Evolutionary conservation across 2,329 filamentous ascomycete genomes (phyloP).

Genomic region (Cercospora sp.): DNA sequence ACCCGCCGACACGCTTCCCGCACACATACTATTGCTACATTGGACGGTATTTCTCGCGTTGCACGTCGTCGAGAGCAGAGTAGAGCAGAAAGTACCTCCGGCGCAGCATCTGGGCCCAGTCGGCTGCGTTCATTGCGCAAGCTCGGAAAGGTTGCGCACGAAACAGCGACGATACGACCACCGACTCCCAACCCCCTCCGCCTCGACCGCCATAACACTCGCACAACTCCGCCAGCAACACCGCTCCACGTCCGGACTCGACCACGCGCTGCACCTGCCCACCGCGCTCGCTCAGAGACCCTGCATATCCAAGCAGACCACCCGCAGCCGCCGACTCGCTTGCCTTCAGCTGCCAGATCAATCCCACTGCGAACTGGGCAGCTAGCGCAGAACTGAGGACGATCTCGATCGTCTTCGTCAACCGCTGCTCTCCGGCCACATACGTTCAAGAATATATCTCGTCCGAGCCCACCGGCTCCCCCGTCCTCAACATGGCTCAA

Average conservation of each 20-base stretch:
- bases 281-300: conserved; percentile 10
- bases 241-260: neutral
- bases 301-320: conserved; percentile 14
- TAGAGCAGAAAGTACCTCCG: neutral
- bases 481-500: conserved; percentile 37
- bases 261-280: neutral
- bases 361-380: neutral
- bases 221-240: neutral
- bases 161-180: conserved; percentile 4
- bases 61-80: neutral
- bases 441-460: neutral
- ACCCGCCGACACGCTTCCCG: neutral
- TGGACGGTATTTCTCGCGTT: neutral
- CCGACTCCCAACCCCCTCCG: neutral
- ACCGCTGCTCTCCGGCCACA: neutral
- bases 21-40: neutral
- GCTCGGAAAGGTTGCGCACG: conserved; percentile 2
- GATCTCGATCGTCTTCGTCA: neutral
- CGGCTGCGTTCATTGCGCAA: neutral
- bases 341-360: neutral
- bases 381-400: neutral
- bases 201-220: neutral
- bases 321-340: neutral
- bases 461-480: neutral
- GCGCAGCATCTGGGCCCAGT: neutral